These are phyloP conservation scores for Pseudotsuga menziesii DNA, from an alignment of 75 land plant genomes.

Conservation along the genomic window DNA sequence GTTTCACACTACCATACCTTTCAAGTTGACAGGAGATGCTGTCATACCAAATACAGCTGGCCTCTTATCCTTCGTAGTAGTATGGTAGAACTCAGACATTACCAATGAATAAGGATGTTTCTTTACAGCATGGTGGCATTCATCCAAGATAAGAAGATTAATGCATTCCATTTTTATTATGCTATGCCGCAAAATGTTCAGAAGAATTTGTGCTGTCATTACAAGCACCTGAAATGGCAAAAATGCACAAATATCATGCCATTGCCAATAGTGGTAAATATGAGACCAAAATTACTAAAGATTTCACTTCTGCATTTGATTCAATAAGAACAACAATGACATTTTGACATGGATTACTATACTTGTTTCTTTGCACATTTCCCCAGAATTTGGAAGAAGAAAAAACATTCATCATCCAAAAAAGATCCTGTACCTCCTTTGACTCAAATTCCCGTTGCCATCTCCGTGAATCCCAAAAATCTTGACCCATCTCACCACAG, in stretches of 20 bases:
- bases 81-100: conserved; percentile 99
- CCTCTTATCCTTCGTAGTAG: conserved; percentile 82
- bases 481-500: conserved; percentile 99
- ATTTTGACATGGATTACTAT: not conserved
- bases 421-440: conserved; percentile 62
- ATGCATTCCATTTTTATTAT: conserved; percentile 93
- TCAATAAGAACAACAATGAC: not conserved
- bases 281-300: not conserved
- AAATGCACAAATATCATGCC: conserved; percentile 7
- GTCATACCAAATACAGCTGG: conserved; percentile 99
- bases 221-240: conserved; percentile 76
- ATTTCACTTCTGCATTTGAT: not conserved
- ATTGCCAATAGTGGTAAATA: not conserved
- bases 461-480: conserved; percentile 97
- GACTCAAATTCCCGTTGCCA: conserved; percentile 98
- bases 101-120: conserved; percentile 99
- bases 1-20: conserved; percentile 46
- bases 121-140: conserved; percentile 99
- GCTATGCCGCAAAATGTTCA: conserved; percentile 96
- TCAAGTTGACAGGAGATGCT: conserved; percentile 98
- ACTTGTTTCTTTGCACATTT: not conserved
- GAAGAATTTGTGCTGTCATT: conserved; percentile 98
- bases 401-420: not conserved
- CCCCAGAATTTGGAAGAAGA: too few species aligned
- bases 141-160: conserved; percentile 94